Evolutionary conservation across 2,329 filamentous ascomycete species (phyloP).

Genomic region (Aspergillus bombycis): DNA sequence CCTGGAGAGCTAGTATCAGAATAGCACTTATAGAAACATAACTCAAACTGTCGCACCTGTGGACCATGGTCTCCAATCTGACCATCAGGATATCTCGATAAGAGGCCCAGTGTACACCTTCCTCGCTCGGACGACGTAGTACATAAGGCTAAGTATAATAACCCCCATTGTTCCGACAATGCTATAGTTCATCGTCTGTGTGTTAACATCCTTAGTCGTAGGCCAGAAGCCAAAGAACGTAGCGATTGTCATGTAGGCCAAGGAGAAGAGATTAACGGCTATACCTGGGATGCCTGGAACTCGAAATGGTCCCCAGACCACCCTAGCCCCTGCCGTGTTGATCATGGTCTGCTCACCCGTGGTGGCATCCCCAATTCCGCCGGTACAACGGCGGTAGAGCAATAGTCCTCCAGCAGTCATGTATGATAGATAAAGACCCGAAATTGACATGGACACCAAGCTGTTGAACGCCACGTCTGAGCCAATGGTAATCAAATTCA

Average conservation of each 20-base stretch:
- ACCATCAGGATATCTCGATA: slow-evolving; percentile 21
- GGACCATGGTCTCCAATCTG: too few species aligned
- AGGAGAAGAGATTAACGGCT: slow-evolving; percentile 47
- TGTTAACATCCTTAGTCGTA: slow-evolving; percentile 35
- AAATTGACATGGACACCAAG: slow-evolving; percentile 38
- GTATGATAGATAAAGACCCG: slow-evolving; percentile 35
- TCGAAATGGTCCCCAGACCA: slow-evolving; percentile 36
- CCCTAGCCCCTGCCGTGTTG: slow-evolving; percentile 30
- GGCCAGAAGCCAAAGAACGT: slow-evolving; percentile 58
- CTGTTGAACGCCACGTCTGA: slow-evolving; percentile 37
- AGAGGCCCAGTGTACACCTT: slow-evolving; percentile 38
- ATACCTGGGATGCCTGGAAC: slow-evolving; percentile 39
- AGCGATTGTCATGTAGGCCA: slow-evolving; percentile 50
- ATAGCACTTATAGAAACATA: too few species aligned
- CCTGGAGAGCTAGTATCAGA: too few species aligned
- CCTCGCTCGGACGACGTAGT: slow-evolving; percentile 42
- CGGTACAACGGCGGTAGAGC: slow-evolving; percentile 30
- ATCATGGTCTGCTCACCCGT: slow-evolving; percentile 22
- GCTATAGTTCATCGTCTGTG: slow-evolving; percentile 52
- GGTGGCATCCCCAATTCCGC: slow-evolving; percentile 20
- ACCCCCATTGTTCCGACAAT: slow-evolving; percentile 48
- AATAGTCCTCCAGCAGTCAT: slow-evolving; percentile 31
- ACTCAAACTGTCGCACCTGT: too few species aligned
- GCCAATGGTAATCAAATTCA: slow-evolving; percentile 39
- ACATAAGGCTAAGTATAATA: slow-evolving; percentile 44